A percentile compares a stretch with the other conserved stretches of the same genome.
Evolutionary conservation across 2,329 filamentous ascomycete genomes (phyloP).

Genomic region (Colletotrichum navitas): DNA sequence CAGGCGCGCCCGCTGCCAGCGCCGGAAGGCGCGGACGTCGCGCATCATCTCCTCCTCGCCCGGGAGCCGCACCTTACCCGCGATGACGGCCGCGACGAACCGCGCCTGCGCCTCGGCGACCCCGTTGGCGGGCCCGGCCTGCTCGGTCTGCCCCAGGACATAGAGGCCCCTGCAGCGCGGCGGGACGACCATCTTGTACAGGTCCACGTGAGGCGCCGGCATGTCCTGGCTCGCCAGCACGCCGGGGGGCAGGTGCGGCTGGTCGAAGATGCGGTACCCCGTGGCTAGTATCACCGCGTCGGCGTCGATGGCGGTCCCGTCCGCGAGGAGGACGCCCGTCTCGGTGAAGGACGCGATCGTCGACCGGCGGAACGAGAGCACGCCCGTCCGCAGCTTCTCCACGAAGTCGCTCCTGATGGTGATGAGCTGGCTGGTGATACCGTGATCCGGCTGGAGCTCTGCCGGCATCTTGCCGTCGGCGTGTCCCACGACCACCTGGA

Average conservation of each 20-base stretch:
- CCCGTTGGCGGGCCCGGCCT: constrained; percentile 49
- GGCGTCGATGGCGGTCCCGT: constrained; percentile 54
- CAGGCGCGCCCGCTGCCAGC: constrained; percentile 47
- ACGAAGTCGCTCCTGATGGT: constrained; percentile 49
- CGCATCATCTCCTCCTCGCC: constrained; percentile 46
- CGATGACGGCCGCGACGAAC: constrained; percentile 49
- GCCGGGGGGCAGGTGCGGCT: constrained; percentile 48
- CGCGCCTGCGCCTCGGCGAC: constrained; percentile 52
- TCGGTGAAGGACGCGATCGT: constrained; percentile 48
- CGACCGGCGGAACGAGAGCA: constrained; percentile 51
- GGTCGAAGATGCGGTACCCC: constrained; percentile 52
- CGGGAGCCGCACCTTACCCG: constrained; percentile 46
- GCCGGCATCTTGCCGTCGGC: constrained; percentile 50
- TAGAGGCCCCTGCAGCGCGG: constrained; percentile 50
- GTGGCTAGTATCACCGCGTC: constrained; percentile 65
- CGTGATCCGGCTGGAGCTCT: constrained; percentile 51
- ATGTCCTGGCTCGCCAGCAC: constrained; percentile 43
- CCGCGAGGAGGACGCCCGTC: constrained; percentile 55
- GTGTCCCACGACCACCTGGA: constrained; percentile 49
- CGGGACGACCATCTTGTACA: constrained; percentile 51
- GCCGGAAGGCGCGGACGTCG: constrained; percentile 47
- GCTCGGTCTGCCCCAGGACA: constrained; percentile 51
- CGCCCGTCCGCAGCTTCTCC: constrained; percentile 50
- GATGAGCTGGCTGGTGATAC: constrained; percentile 51
- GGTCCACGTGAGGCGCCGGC: constrained; percentile 46